Evolutionary conservation across 2,329 filamentous ascomycete species (phyloP).

Genomic region (Colletotrichum abscissum): DNA sequence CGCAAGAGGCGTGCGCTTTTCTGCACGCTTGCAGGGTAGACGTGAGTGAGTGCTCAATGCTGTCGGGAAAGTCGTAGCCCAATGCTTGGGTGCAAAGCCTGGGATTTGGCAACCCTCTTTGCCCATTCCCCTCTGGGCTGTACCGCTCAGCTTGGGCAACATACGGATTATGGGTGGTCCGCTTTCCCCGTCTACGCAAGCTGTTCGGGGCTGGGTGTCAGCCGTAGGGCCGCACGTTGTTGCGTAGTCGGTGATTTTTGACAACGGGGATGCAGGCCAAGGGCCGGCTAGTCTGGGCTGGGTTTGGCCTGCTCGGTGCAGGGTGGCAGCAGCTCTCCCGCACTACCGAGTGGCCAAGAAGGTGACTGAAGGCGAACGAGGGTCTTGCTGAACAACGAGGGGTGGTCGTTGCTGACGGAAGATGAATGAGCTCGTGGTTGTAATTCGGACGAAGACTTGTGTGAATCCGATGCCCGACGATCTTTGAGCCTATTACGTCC

Average conservation of each 20-base stretch:
- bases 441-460: background rate
- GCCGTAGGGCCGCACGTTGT: background rate
- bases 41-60: background rate
- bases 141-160: background rate
- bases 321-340: constrained; percentile 15
- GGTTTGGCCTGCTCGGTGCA: constrained; percentile 10
- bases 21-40: background rate
- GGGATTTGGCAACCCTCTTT: background rate
- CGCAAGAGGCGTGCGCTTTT: background rate
- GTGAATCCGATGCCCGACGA: background rate
- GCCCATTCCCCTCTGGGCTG: background rate
- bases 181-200: background rate
- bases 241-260: constrained; percentile 17
- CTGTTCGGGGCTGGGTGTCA: constrained; percentile 7
- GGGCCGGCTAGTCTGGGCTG: background rate
- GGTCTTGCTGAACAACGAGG: background rate
- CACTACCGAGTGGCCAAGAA: constrained; percentile 14
- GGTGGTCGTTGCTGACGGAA: background rate
- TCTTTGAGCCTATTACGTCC: background rate
- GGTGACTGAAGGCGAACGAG: background rate
- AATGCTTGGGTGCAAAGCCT: background rate
- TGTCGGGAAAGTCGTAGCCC: background rate
- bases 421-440: background rate
- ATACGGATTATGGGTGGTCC: background rate
- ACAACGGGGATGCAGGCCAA: constrained; percentile 23